Percentiles rank a stretch among this genome's conserved stretches.
phyloP scores from a whole-genome alignment of 2,329 filamentous ascomycete genomes.

The Cytospora mali region DNA sequence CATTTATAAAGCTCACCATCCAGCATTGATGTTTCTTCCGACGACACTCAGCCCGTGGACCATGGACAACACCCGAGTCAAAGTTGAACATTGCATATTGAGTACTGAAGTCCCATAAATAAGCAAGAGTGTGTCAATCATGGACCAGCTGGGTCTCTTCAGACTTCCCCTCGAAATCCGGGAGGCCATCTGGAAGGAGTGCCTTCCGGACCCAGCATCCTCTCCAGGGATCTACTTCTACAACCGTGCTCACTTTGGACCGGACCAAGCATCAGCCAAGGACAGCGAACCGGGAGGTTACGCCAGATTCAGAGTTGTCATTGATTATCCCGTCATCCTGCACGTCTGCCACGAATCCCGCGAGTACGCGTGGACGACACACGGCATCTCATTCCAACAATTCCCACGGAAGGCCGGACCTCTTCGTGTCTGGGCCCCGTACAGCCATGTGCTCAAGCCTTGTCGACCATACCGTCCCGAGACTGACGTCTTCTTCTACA shows the following conservation, averaged over 20 bases:
- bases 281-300: not conserved
- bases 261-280: not conserved
- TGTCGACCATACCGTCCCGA: constrained; percentile 18
- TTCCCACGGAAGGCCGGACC: not conserved
- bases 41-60: too few species aligned
- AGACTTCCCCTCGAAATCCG: constrained; percentile 14
- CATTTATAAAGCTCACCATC: too few species aligned
- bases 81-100: too few species aligned
- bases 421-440: not conserved
- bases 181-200: constrained; percentile 6
- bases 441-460: constrained; percentile 2
- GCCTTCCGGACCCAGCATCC: constrained; percentile 5
- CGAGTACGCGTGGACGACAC: not conserved
- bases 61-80: not conserved
- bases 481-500: constrained; percentile 15
- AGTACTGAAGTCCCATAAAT: not conserved
- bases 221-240: constrained; percentile 18
- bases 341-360: constrained; percentile 14
- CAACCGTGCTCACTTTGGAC: constrained; percentile 5
- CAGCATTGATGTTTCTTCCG: too few species aligned
- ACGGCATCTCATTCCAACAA: constrained; percentile 9
- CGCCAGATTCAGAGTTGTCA: constrained; percentile 11
- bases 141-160: not conserved
- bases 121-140: not conserved
- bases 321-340: constrained; percentile 14